phyloP scores from a whole-genome alignment of 441 rosid genomes.

The Erodium trifolium region DNA sequence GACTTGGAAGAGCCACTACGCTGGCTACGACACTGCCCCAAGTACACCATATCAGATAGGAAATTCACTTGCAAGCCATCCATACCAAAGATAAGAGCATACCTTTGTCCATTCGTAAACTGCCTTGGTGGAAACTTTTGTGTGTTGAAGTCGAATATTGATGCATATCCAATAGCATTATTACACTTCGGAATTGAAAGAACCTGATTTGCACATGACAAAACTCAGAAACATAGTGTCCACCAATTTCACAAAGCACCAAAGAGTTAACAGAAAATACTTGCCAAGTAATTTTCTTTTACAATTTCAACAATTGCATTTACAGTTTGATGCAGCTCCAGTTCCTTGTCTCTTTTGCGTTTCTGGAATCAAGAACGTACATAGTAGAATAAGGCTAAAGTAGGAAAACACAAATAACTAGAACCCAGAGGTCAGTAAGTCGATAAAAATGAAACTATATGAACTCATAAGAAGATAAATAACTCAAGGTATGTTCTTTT shows the following conservation, averaged over 20 bases:
- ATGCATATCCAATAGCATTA: constrained; percentile 72
- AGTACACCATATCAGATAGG: constrained; percentile 14
- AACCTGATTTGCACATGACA: constrained; percentile 44
- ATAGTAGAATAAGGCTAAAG: background rate
- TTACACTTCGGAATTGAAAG: constrained; percentile 75
- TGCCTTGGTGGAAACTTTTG: constrained; percentile 62
- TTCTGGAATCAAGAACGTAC: constrained; percentile 37
- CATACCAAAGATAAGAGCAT: constrained; percentile 5
- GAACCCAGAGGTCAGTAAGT: background rate
- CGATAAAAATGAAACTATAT: background rate
- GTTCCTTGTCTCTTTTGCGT: constrained; percentile 63
- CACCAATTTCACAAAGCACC: constrained; percentile 15
- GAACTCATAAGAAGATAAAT: background rate
- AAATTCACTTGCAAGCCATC: constrained; percentile 3
- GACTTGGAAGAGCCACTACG: constrained; percentile 62
- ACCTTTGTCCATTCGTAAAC: constrained; percentile 83
- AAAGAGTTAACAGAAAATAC: constrained; percentile 22
- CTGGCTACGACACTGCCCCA: constrained; percentile 62
- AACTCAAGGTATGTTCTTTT: background rate
- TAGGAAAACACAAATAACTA: constrained; percentile 1
- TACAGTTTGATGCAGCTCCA: constrained; percentile 70
- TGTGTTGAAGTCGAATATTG: constrained; percentile 78
- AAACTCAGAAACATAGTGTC: constrained; percentile 8
- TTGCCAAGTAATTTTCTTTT: constrained; percentile 91
- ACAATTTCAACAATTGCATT: constrained; percentile 83